Evolutionary conservation across 352 stramenopile genomes (phyloP).

Genomic region (Blastocystis sp.): DNA sequence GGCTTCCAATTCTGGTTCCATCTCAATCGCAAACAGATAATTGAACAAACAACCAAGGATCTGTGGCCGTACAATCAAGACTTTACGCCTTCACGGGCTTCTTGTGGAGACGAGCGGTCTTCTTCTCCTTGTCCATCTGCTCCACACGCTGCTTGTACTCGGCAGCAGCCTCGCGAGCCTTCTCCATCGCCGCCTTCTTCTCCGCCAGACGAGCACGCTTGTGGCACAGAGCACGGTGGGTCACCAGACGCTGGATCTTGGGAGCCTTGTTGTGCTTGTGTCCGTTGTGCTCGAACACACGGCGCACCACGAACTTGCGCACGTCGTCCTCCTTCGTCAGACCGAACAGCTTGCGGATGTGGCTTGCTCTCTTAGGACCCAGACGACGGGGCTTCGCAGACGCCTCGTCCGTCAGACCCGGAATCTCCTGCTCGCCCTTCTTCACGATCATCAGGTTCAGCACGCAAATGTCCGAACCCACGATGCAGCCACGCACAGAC

Average conservation of each 20-base stretch:
- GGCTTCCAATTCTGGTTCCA: conserved; percentile 13
- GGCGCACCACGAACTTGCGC: conserved; percentile 93
- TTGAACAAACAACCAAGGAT: not conserved
- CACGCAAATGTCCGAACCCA: conserved; percentile 93
- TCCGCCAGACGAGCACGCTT: conserved; percentile 65
- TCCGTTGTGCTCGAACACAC: conserved; percentile 94
- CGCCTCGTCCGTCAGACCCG: conserved; percentile 88
- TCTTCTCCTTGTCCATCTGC: not conserved
- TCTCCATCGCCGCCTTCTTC: no score
- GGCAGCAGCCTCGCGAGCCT: not conserved
- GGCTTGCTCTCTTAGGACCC: conserved; percentile 95
- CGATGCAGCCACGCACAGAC: conserved; percentile 96
- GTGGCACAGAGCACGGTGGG: conserved; percentile 86
- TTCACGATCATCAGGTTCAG: conserved; percentile 98
- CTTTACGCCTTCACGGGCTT: not conserved
- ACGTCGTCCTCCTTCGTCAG: conserved; percentile 98
- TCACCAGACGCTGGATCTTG: conserved; percentile 99
- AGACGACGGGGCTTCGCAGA: conserved; percentile 82
- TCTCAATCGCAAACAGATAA: not conserved
- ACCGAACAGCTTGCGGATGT: conserved; percentile 99
- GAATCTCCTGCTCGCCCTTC: conserved; percentile 84
- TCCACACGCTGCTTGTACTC: conserved; percentile 28
- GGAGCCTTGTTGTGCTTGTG: conserved; percentile 94
- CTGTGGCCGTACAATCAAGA: not conserved
- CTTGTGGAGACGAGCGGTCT: not conserved